A percentile compares a stretch with the other conserved stretches of the same genome.
These are phyloP conservation scores for Leptosphaerulina australis DNA, from an alignment of 2,329 filamentous ascomycete species.

Conservation along the genomic window DNA sequence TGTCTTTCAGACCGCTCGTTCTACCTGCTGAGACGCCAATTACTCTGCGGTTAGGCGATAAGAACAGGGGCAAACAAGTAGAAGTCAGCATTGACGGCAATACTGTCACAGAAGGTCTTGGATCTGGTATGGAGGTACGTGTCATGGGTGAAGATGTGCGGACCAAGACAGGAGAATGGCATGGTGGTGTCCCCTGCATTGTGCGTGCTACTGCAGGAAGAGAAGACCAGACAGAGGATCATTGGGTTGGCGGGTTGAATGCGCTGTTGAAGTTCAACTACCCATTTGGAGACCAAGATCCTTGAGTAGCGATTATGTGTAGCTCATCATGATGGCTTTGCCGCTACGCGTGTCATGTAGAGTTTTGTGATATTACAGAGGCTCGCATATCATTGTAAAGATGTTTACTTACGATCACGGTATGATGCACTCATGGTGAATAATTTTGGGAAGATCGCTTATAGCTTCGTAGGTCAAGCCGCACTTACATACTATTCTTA, in stretches of 20 bases:
- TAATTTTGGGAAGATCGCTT: too few species aligned
- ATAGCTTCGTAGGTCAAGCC: too few species aligned
- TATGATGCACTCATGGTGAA: too few species aligned
- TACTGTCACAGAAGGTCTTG: constrained; percentile 51
- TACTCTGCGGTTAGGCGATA: constrained; percentile 76
- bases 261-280: constrained; percentile 96
- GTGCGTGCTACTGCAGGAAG: constrained; percentile 64
- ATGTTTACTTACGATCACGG: neutral
- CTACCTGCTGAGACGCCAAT: constrained; percentile 86
- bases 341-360: neutral
- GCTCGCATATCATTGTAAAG: constrained; percentile 3
- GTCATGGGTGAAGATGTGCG: constrained; percentile 83
- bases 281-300: constrained; percentile 73
- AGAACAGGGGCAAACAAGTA: constrained; percentile 56
- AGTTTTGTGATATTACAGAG: neutral
- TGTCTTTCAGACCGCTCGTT: constrained; percentile 90
- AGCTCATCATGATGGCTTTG: too few species aligned
- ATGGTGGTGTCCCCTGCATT: constrained; percentile 88
- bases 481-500: neutral
- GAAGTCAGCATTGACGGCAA: constrained; percentile 59
- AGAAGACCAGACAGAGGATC: constrained; percentile 70
- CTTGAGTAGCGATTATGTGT: constrained; percentile 4
- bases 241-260: constrained; percentile 95
- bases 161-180: constrained; percentile 57
- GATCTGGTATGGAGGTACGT: constrained; percentile 70